These are phyloP conservation scores for Solanum phureja DNA, from an alignment of 257 asterid species.

Conservation along the genomic window DNA sequence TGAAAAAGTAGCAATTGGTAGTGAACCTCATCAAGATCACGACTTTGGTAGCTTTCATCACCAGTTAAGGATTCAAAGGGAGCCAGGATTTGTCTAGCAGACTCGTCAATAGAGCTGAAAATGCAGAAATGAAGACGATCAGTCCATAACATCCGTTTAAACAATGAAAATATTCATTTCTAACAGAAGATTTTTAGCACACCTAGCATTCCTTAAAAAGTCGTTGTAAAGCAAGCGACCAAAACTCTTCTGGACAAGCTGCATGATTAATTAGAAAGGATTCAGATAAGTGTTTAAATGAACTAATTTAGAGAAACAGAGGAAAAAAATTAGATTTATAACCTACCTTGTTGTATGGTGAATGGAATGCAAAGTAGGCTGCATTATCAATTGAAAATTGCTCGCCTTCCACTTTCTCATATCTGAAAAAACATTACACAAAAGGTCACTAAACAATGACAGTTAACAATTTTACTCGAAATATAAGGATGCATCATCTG, in stretches of 20 bases:
- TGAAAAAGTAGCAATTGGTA: too few species aligned
- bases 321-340: background rate
- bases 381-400: constrained; percentile 71
- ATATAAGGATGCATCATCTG: background rate
- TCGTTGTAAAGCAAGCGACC: constrained; percentile 80
- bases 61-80: constrained; percentile 58
- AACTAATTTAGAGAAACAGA: background rate
- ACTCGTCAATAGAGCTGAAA: constrained; percentile 73
- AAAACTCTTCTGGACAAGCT: constrained; percentile 97
- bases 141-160: background rate
- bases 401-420: constrained; percentile 68
- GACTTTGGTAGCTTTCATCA: constrained; percentile 82
- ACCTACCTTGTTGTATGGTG: constrained; percentile 93
- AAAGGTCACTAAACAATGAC: background rate
- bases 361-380: constrained; percentile 81
- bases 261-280: constrained; percentile 16
- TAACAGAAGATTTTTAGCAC: background rate
- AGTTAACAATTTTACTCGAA: background rate
- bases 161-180: background rate
- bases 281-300: background rate
- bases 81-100: constrained; percentile 59
- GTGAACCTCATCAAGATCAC: constrained; percentile 38
- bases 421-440: constrained; percentile 28
- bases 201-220: constrained; percentile 64
- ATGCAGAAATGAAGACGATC: background rate